Evolutionary conservation across 306 rosid genomes (phyloP), one percentile per base, ranked within the genome.

Genomic region (Rosa multiflora): DNA sequence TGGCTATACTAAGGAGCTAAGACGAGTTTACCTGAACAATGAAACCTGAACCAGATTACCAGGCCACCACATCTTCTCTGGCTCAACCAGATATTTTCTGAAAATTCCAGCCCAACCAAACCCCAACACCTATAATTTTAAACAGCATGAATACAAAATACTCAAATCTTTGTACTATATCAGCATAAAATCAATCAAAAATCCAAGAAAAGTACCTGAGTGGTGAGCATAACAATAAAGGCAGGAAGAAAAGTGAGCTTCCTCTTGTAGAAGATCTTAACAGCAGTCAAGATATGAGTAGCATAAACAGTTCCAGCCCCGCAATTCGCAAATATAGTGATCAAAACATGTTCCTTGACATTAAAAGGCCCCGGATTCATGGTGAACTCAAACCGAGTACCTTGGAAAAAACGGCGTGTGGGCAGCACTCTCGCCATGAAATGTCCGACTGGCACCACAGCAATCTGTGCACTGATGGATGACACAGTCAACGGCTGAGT

Each of bases 1-100:
- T 20, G 29, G 15, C 68, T 80, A n/a, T 26, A 39, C 37, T 37
- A 4, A 61, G 29, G 6, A 76, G 71, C 32, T 26, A 74, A 46
- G 71, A 17, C n/a, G 26, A 51, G 62, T n/a, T 77, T 76, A 92
- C 97, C 91, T 82, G 84, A 93, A 91, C 13, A 91, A 71, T 42
- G 98, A 88, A 44, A 91, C 98, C 72, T 93, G 98, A 52, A 93
- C 91, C 79, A 93, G 81, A 84, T 89, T 91, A 63, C 87, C 63
- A 6, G 94, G 98, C 97, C 97, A 90, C 97, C 98, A 93, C 98
- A 93, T 93, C 78, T 87, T 90, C 26, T 79, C 90, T 42, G 98
- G 93, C 74, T 93, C 98, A 61, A 93, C 98, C 58, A 91, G 86
- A 80, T 79, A 83, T 63, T 82, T 89, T 76, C 97, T 32, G 49